Conservation (phyloP, 1,139 yeast species). For the Torulaspora globosa region DNA sequence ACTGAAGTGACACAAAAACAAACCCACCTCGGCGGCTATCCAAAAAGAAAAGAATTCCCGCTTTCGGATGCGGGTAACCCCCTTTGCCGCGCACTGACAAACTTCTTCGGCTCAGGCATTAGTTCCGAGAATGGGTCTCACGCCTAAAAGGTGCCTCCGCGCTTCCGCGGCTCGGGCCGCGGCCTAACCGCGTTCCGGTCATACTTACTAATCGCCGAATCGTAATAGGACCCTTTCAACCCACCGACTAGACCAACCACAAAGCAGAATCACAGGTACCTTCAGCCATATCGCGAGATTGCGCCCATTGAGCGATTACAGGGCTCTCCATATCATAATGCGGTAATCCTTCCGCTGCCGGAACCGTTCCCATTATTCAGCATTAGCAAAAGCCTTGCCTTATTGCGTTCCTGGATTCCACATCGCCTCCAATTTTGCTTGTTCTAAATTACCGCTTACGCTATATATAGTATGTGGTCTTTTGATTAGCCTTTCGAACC, state of each 20-base stretch:
- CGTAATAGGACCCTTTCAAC: neutral
- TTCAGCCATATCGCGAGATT: neutral
- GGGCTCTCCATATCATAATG: neutral
- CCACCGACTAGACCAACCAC: too few species aligned
- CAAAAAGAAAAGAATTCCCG: too few species aligned
- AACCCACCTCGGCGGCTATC: neutral
- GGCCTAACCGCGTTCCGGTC: neutral
- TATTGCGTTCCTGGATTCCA: neutral
- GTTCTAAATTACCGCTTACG: too few species aligned
- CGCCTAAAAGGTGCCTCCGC: too few species aligned
- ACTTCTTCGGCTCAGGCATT: too few species aligned
- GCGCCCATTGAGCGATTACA: neutral
- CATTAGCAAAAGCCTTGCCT: neutral
- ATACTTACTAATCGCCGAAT: neutral
- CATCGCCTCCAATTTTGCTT: too few species aligned
- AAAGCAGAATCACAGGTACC: too few species aligned
- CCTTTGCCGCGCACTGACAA: too few species aligned
- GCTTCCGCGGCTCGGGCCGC: neutral
- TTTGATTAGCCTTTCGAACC: too few species aligned
- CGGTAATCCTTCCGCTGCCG: neutral
- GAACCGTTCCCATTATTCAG: neutral
- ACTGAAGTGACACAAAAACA: conserved; percentile 1
- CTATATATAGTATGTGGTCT: too few species aligned
- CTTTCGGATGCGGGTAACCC: too few species aligned
- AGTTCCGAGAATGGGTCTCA: too few species aligned